Evolutionary conservation across 306 rosid genomes (phyloP), one percentile per base, ranked within the genome.

Genomic region (Castanospermum australe): DNA sequence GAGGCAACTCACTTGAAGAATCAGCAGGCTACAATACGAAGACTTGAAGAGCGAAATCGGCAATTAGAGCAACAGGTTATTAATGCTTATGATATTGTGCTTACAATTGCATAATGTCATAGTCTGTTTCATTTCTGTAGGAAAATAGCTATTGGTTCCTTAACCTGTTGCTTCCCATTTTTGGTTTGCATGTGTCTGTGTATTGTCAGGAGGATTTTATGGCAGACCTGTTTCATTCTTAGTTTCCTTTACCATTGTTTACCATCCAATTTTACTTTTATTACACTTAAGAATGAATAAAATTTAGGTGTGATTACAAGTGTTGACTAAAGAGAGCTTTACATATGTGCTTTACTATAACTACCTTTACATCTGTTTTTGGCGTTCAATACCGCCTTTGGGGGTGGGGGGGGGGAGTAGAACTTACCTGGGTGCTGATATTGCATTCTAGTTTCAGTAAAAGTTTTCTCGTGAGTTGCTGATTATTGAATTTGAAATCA

Each of bases 11-110:
- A 95, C 92, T 86, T 95, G 69, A 95, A 91, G 87, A 95, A 93
- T 89, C 99, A 95, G 87, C 99, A 93, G 86, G 99, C 97, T 80
- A 95, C 99, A 42, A 95, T 95, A 86, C 84, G 99, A 78, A 87
- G 97, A 82, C 98, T 95, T 76, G 99, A 95, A 84, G 99, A 95
- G 73, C 86, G 97, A 81, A 93, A 88, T 76, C 94, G 98, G 63
- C 98, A 95, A 82, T 89, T 95, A 82, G 99, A 95, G 86, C 98
- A 86, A 76, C 99, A 91, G 99, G 98, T 95, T 44, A 14, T 80
- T 48, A 51, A 68, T 82, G 10, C 77, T 73, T 75, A 69, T 48
- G 72, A 35, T 82, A 68, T 64, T 79, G 75, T 54, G 52, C 73
- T 32, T 83, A 51, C 72, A 4, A 50, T 55, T 75, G 24, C 17